phyloP scores from a whole-genome alignment of 1,139 yeast species.

The Kodamaea sp. region DNA sequence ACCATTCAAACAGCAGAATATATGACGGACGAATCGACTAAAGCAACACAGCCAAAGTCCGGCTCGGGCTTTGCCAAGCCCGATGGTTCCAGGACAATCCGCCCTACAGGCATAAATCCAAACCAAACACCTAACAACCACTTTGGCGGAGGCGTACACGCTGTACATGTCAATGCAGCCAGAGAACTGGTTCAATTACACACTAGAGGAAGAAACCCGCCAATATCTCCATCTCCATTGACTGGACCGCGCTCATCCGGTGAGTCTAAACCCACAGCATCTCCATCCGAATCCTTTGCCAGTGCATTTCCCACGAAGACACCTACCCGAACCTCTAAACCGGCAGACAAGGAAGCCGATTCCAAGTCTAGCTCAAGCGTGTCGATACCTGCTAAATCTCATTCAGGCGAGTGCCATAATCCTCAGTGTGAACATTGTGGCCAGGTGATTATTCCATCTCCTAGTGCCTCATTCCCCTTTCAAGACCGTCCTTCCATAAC shows the following conservation, averaged over 20 bases:
- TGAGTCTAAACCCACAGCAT: background rate
- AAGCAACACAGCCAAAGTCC: background rate
- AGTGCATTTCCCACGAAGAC: background rate
- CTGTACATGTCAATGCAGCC: slow-evolving; percentile 61
- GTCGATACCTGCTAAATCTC: slow-evolving; percentile 36
- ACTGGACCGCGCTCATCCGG: background rate
- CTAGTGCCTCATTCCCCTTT: slow-evolving; percentile 61
- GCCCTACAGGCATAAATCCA: background rate
- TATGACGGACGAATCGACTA: background rate
- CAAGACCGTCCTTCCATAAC: slow-evolving; percentile 66
- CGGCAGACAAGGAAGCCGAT: too few relatives aligned
- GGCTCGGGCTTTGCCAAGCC: background rate
- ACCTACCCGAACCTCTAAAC: slow-evolving; percentile 1
- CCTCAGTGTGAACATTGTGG: slow-evolving; percentile 70
- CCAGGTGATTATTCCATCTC: slow-evolving; percentile 70
- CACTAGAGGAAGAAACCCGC: slow-evolving; percentile 40
- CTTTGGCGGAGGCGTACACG: slow-evolving; percentile 42
- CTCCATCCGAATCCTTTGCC: background rate
- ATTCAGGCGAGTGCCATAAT: slow-evolving; percentile 40
- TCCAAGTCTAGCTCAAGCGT: slow-evolving; percentile 11
- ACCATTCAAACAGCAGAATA: too few relatives aligned
- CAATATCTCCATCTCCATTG: slow-evolving; percentile 2
- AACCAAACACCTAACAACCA: slow-evolving; percentile 1
- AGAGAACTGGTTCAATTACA: slow-evolving; percentile 58
- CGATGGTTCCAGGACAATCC: background rate